Evolutionary conservation across 257 asterid genomes (phyloP).

Genomic region (Ajuga chamaepitys): DNA sequence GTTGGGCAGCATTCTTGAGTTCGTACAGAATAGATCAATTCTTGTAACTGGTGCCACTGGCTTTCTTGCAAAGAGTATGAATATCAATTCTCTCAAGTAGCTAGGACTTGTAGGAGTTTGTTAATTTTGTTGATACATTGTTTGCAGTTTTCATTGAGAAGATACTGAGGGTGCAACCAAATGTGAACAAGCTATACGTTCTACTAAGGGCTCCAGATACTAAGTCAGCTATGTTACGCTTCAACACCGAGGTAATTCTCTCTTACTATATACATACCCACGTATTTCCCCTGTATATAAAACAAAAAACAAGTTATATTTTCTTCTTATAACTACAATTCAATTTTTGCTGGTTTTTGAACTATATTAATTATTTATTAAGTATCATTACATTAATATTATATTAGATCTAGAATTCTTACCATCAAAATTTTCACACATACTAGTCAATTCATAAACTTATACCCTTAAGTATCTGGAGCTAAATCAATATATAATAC

Average conservation of each 20-base stretch:
- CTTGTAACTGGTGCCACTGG: constrained; percentile 79
- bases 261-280: too few species aligned
- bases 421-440: too few species aligned
- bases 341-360: too few species aligned
- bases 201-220: constrained; percentile 73
- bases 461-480: too few species aligned
- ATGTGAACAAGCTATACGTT: constrained; percentile 75
- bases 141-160: constrained; percentile 78
- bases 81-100: background rate
- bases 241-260: constrained; percentile 58
- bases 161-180: constrained; percentile 72
- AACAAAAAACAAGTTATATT: too few species aligned
- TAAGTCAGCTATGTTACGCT: constrained; percentile 58
- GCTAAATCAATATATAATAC: too few species aligned
- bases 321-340: too few species aligned
- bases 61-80: constrained; percentile 74
- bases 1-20: constrained; percentile 43
- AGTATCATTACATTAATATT: too few species aligned
- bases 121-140: background rate
- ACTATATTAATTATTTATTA: too few species aligned
- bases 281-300: too few species aligned
- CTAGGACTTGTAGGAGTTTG: background rate
- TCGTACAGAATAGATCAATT: constrained; percentile 49
- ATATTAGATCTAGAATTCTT: too few species aligned
- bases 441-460: too few species aligned